These are phyloP conservation scores for Coleophoma eucalyptorum DNA, from an alignment of 2,329 filamentous ascomycete genomes.

Conservation along the genomic window DNA sequence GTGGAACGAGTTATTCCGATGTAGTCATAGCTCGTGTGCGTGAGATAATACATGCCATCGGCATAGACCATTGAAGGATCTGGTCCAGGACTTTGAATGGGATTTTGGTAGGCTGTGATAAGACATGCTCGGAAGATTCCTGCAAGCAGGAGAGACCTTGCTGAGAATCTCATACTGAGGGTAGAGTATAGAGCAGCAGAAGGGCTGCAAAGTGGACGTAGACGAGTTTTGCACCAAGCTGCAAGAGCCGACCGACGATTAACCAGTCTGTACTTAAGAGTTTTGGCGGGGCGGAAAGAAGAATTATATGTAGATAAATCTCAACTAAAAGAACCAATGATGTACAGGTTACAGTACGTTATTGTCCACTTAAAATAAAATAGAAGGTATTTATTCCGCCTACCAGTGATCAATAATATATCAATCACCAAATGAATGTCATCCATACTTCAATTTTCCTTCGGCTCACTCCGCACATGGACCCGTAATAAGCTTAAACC, in stretches of 20 bases:
- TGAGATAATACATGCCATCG: slow-evolving; percentile 2
- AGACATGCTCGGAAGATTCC: not conserved
- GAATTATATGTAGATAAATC: not conserved
- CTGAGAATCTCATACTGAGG: not conserved
- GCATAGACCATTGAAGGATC: slow-evolving; percentile 1
- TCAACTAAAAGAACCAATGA: not conserved
- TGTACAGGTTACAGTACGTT: not conserved
- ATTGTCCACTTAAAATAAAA: too few species aligned
- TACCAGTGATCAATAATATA: too few species aligned
- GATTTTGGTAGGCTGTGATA: not conserved
- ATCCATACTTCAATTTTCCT: not conserved
- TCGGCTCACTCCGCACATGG: not conserved
- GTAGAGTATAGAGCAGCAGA: not conserved
- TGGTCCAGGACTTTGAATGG: not conserved
- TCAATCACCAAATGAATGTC: not conserved
- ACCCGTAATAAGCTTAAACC: not conserved
- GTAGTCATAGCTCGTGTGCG: not conserved
- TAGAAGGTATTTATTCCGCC: too few species aligned
- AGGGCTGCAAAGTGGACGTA: too few species aligned
- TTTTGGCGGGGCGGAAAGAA: not conserved
- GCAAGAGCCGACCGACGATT: too few species aligned
- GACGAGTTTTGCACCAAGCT: too few species aligned
- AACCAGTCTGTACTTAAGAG: not conserved
- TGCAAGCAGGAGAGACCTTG: not conserved
- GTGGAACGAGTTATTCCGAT: not conserved